Conservation (phyloP, 768 basidiomycete genomes). For the Trametopsis cervina region DNA sequence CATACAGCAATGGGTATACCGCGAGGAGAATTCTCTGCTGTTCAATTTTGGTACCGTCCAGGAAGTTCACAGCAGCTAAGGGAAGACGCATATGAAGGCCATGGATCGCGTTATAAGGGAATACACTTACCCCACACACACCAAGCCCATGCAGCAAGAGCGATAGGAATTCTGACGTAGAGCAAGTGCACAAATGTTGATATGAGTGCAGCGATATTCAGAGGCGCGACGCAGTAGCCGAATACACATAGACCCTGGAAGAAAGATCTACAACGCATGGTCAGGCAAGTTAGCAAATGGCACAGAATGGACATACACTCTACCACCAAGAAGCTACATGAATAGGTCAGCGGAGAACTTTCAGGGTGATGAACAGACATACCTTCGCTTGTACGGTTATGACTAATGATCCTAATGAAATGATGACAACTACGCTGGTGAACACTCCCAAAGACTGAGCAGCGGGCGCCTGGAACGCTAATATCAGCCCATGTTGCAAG, state of each 20-base stretch:
- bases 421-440: slow-evolving; percentile 89
- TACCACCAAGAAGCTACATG: slow-evolving; percentile 64
- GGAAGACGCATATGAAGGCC: neutral
- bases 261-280: slow-evolving; percentile 60
- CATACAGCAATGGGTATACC: slow-evolving; percentile 92
- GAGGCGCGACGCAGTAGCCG: slow-evolving; percentile 92
- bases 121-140: slow-evolving; percentile 85
- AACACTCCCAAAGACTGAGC: slow-evolving; percentile 84
- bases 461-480: slow-evolving; percentile 57
- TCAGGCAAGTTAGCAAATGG: neutral
- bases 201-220: slow-evolving; percentile 85
- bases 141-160: slow-evolving; percentile 89
- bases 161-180: slow-evolving; percentile 82
- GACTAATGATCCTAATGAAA: slow-evolving; percentile 82
- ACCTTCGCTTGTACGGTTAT: slow-evolving; percentile 98
- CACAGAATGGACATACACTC: slow-evolving; percentile 54
- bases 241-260: slow-evolving; percentile 94
- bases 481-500: neutral
- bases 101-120: neutral
- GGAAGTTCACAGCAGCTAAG: slow-evolving; percentile 89
- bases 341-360: neutral
- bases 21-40: slow-evolving; percentile 86
- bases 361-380: slow-evolving; percentile 8
- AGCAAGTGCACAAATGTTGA: slow-evolving; percentile 80
- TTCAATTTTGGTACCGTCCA: slow-evolving; percentile 92